A percentile compares a stretch with the other conserved stretches of the same genome.
Evolutionary conservation across 2,329 filamentous ascomycete genomes (phyloP).

Genomic region (Diaporthe citriasiana): DNA sequence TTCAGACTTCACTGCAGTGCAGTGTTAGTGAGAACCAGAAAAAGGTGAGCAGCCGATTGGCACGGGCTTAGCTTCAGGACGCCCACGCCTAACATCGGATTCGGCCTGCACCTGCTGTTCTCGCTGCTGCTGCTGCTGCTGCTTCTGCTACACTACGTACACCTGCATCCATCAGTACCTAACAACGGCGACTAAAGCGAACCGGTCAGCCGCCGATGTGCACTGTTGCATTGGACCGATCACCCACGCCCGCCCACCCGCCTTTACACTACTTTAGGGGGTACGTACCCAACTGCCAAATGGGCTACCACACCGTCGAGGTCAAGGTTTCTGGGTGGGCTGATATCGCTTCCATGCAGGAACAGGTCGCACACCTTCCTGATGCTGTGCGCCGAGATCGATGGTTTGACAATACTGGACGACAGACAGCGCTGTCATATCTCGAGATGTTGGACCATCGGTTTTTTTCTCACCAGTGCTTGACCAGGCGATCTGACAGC

Average conservation of each 20-base stretch:
- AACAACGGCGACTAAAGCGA: neutral
- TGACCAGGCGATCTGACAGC: constrained; percentile 9
- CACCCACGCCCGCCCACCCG: constrained; percentile 7
- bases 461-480: neutral
- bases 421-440: constrained; percentile 8
- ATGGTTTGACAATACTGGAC: constrained; percentile 8
- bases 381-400: constrained; percentile 29
- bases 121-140: neutral
- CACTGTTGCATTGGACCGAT: constrained; percentile 11
- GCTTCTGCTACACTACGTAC: neutral
- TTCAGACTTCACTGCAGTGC: too few species aligned
- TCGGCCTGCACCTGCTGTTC: neutral
- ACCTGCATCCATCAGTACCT: neutral
- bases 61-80: neutral
- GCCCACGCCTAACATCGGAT: neutral
- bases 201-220: constrained; percentile 18
- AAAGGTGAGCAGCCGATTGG: constrained; percentile 29
- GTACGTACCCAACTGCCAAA: constrained; percentile 4
- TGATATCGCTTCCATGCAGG: constrained; percentile 31
- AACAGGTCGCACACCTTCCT: constrained; percentile 17
- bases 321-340: constrained; percentile 5
- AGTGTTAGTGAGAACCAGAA: neutral
- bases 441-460: neutral
- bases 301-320: neutral
- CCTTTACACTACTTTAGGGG: too few species aligned